Evolutionary conservation across 2,329 filamentous ascomycete species (phyloP), one percentile per base, ranked within the genome.

Genomic region (Madurella fahalii): DNA sequence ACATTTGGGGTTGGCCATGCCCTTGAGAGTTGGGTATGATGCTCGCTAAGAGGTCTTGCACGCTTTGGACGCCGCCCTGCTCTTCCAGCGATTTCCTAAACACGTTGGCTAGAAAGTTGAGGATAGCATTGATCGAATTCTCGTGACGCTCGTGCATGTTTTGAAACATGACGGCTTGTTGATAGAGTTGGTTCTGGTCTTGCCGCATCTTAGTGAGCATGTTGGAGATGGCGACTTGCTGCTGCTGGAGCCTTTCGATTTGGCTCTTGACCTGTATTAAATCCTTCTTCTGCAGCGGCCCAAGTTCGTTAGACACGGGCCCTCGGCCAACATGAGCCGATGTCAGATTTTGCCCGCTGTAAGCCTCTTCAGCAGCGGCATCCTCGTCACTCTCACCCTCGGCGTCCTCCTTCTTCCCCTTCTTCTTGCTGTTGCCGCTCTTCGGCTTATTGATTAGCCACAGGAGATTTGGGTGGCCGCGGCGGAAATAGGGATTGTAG

Each of bases 401-500:
- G 53, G 77, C 79, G 20, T 84, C 84, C 52, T 86, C 79, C 62
- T 87, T 87, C 71, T 74, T 82, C 54, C 69, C 73, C 61, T 76
- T 83, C 72, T 76, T 80, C 66, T 83, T 79, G 8, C 74, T 73
- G 40, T 76, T 72, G 12, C 86, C 83, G 59, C 86, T 89, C 70
- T 93, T 95, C 0, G 93, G 92, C 69, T 97, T 97, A 69, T 95
- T 93, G 60, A 97, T 96, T 53, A 97, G 78, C 93, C 93, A 97
- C 4, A 96, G 77, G 46, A 99, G 76, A 69, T 96, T 95, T 4
- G 92, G 92, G 62, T 95, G 87, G 4, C 92, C 93, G 44, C 91
- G 88, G 64, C 91, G 89, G 73, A 99, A 99, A 73, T 92, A 99
- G 9, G 90, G 90, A 69, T 99, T 96, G 63, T 89, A 92, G 70